These are phyloP conservation scores for Xylaria acuta DNA, from an alignment of 495 filamentous ascomycete species.

Conservation along the genomic window DNA sequence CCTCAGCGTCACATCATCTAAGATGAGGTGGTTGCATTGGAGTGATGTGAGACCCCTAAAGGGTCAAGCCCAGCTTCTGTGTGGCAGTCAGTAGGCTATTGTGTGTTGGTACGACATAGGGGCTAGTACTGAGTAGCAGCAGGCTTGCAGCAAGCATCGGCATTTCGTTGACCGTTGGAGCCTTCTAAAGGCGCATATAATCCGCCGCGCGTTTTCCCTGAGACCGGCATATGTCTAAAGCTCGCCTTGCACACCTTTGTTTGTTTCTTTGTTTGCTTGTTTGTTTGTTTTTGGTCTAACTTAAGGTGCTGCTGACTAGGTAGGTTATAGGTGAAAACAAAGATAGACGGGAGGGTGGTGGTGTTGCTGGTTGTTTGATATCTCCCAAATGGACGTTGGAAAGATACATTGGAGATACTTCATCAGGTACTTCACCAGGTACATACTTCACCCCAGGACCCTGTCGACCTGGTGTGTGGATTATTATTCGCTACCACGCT, in stretches of 20 bases:
- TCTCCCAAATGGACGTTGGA: background rate
- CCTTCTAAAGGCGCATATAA: background rate
- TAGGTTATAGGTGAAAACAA: background rate
- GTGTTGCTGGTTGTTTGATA: background rate
- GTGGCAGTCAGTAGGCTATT: background rate
- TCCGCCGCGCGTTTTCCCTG: background rate
- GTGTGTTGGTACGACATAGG: background rate
- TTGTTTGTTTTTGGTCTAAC: constrained; percentile 3
- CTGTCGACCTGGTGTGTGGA: background rate
- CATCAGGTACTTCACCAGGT: constrained; percentile 1
- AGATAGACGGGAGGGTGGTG: background rate
- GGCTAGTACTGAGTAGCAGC: background rate
- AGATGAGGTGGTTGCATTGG: constrained; percentile 5
- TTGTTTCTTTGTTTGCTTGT: background rate
- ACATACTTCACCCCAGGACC: background rate
- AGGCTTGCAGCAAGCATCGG: constrained; percentile 6
- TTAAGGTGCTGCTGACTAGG: background rate
- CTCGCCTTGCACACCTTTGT: background rate
- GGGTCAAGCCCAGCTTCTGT: background rate
- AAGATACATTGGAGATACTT: constrained; percentile 20
- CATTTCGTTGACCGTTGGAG: background rate
- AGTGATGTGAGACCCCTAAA: constrained; percentile 11
- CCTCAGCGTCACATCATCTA: constrained; percentile 15
- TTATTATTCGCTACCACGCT: constrained; percentile 15
- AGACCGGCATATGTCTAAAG: background rate